Evolutionary conservation across 148 eudicot genomes (phyloP).

Genomic region (Tetragonia tetragonoides): DNA sequence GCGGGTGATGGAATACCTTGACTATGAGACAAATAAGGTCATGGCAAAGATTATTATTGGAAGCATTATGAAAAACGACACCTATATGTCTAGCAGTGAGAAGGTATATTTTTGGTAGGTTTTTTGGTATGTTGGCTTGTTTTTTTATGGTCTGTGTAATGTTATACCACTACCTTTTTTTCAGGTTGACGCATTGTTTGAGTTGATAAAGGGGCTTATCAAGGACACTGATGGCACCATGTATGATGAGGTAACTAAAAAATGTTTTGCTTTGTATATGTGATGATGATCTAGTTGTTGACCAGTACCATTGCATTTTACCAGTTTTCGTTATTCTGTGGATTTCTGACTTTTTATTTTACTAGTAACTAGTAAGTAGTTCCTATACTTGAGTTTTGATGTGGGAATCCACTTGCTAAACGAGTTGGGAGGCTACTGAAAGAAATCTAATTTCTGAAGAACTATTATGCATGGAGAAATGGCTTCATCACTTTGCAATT

Average conservation of each 20-base stretch:
- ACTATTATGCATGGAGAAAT: not conserved
- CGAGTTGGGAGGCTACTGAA: not conserved
- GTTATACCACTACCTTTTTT: slow-evolving; percentile 11
- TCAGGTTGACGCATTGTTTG: slow-evolving; percentile 93
- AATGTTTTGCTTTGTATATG: not conserved
- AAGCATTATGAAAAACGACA: slow-evolving; percentile 76
- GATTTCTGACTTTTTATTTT: not conserved
- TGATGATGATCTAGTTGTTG: not conserved
- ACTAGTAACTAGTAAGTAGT: not conserved
- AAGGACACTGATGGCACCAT: slow-evolving; percentile 60
- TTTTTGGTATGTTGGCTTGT: not conserved
- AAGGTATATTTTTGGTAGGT: slow-evolving; percentile 47
- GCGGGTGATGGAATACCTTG: slow-evolving; percentile 76
- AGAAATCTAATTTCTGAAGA: not conserved
- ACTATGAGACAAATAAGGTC: slow-evolving; percentile 71
- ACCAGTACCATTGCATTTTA: not conserved
- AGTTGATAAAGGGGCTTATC: slow-evolving; percentile 78
- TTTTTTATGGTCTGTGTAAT: slow-evolving; percentile 19
- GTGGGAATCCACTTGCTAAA: not conserved
- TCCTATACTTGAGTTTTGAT: slow-evolving; percentile 2
- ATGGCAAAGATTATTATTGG: slow-evolving; percentile 87
- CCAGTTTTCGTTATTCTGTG: not conserved
- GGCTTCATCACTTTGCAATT: not conserved
- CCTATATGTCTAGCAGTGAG: slow-evolving; percentile 73
- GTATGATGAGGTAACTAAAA: slow-evolving; percentile 63